Percentiles rank a stretch among this genome's conserved stretches.
phyloP scores from a whole-genome alignment of 202 grass and related monocot genomes.

The Panicum virgatum region DNA sequence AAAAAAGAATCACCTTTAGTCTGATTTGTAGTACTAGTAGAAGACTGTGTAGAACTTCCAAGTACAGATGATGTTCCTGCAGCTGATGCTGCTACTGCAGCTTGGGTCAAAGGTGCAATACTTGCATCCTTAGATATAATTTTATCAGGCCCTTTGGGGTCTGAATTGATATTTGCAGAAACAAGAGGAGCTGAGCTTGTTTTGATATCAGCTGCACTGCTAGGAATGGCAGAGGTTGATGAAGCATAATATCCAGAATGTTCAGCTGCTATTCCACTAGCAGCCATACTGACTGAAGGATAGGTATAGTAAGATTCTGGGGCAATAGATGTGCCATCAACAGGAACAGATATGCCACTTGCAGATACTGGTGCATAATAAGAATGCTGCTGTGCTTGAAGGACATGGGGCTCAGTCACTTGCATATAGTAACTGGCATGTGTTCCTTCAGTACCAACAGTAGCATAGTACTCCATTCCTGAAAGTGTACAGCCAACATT shows the following conservation, averaged over 20 bases:
- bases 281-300: slow-evolving; percentile 41
- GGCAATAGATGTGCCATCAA: slow-evolving; percentile 46
- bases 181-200: slow-evolving; percentile 31
- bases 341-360: slow-evolving; percentile 59
- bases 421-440: slow-evolving; percentile 68
- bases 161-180: slow-evolving; percentile 34
- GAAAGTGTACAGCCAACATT: slow-evolving; percentile 57
- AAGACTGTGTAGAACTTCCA: slow-evolving; percentile 53
- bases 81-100: slow-evolving; percentile 37
- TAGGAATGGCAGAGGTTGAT: slow-evolving; percentile 49
- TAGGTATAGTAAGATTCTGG: slow-evolving; percentile 65
- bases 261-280: slow-evolving; percentile 33
- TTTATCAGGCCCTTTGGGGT: slow-evolving; percentile 34
- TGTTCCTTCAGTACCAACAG: slow-evolving; percentile 47
- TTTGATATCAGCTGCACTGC: slow-evolving; percentile 42
- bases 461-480: slow-evolving; percentile 59
- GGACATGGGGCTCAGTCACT: slow-evolving; percentile 47
- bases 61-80: slow-evolving; percentile 37
- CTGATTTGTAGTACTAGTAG: slow-evolving; percentile 51
- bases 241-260: slow-evolving; percentile 59
- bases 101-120: slow-evolving; percentile 40
- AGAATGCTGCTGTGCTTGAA: slow-evolving; percentile 51
- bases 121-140: slow-evolving; percentile 49
- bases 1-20: slow-evolving; percentile 59
- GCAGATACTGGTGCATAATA: slow-evolving; percentile 67